Conservation (phyloP, 2,329 filamentous ascomycete species). For the Mycogone perniciosa region DNA sequence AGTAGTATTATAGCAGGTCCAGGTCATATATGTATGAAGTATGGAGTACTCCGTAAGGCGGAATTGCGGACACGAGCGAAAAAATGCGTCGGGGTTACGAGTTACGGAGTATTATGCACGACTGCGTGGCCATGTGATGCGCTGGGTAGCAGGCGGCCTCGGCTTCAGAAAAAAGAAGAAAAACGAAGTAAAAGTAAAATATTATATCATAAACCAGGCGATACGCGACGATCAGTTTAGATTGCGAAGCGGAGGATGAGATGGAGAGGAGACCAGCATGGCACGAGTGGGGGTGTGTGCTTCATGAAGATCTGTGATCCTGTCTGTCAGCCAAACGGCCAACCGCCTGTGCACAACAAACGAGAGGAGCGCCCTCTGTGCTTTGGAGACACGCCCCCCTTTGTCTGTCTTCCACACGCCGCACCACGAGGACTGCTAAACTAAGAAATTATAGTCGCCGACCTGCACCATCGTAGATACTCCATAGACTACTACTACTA, state of each 20-base stretch:
- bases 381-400: not conserved
- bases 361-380: not conserved
- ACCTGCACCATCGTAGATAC: conserved; percentile 1
- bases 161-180: not conserved
- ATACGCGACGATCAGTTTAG: conserved; percentile 5
- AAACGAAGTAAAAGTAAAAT: not conserved
- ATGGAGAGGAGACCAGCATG: not conserved
- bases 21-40: no score
- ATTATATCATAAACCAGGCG: not conserved
- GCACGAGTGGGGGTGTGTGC: conserved; percentile 5
- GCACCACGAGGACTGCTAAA: no score
- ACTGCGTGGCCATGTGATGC: conserved; percentile 37
- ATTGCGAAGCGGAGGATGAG: conserved; percentile 2
- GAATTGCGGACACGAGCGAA: conserved; percentile 1
- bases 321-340: conserved; percentile 1
- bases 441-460: not conserved
- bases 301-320: conserved; percentile 1
- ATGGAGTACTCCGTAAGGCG: not conserved
- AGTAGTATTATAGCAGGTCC: no score
- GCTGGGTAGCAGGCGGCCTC: conserved; percentile 7
- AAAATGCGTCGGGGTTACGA: not conserved
- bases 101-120: conserved; percentile 32
- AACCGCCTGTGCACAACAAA: not conserved
- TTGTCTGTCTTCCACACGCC: not conserved
- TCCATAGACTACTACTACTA: not conserved